phyloP scores from a whole-genome alignment of 2,329 filamentous ascomycete species.

The Eurotiales sp. region DNA sequence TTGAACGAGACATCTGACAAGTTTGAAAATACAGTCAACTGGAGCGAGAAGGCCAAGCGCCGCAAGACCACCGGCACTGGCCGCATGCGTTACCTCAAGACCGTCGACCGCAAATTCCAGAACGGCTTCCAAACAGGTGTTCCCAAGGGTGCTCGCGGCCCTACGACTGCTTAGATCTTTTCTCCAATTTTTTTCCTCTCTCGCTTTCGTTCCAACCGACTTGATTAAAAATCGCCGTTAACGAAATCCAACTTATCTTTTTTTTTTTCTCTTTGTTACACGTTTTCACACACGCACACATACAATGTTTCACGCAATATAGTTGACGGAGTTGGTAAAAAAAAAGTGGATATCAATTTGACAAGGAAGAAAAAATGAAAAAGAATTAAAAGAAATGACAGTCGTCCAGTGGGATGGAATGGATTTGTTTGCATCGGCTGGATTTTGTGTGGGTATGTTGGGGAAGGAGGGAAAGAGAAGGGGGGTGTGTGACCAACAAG shows the following conservation, averaged over 20 bases:
- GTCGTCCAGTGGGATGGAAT: conserved; percentile 10
- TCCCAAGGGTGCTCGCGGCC: conserved; percentile 78
- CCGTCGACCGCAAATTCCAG: conserved; percentile 87
- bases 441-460: conserved; percentile 28
- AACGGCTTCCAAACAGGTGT: conserved; percentile 94
- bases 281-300: not conserved
- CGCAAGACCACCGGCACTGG: conserved; percentile 99
- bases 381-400: not conserved
- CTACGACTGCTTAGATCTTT: conserved; percentile 44
- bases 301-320: conserved; percentile 8
- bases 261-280: not conserved
- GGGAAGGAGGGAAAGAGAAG: conserved; percentile 1
- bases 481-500: not conserved
- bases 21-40: conserved; percentile 70
- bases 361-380: not conserved
- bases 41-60: conserved; percentile 99
- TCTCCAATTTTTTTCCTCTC: conserved; percentile 1
- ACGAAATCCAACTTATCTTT: conserved; percentile 7
- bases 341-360: conserved; percentile 21
- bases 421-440: conserved; percentile 23
- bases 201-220: too few relatives aligned
- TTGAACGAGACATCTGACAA: conserved; percentile 16
- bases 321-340: conserved; percentile 32
- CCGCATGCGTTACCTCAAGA: conserved; percentile 92
- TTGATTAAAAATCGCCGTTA: not conserved